phyloP scores from a whole-genome alignment of 306 rosid species.

The Prunus campanulata region DNA sequence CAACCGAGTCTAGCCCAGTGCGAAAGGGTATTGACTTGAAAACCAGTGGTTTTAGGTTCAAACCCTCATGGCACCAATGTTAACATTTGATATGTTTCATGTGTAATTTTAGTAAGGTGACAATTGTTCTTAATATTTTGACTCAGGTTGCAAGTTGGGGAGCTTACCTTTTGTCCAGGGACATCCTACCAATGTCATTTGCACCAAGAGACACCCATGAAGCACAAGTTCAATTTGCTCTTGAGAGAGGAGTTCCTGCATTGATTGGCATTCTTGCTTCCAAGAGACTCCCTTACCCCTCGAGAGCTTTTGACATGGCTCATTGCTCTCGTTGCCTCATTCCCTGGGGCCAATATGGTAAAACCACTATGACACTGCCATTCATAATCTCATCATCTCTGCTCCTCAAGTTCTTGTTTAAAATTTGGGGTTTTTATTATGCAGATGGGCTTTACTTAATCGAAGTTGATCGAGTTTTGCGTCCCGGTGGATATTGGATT shows the following conservation, averaged over 20 bases:
- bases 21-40: too few relatives aligned
- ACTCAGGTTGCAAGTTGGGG: constrained; percentile 96
- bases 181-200: constrained; percentile 75
- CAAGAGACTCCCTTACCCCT: constrained; percentile 88
- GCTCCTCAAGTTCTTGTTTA: too few relatives aligned
- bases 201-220: constrained; percentile 96
- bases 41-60: too few relatives aligned
- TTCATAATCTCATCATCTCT: too few relatives aligned
- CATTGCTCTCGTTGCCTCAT: constrained; percentile 99
- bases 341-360: constrained; percentile 88
- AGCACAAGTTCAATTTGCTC: constrained; percentile 95
- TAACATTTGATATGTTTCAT: not conserved
- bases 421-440: constrained; percentile 3
- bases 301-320: constrained; percentile 94
- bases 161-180: constrained; percentile 77
- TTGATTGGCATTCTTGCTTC: constrained; percentile 90
- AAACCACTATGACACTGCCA: not conserved
- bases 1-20: too few relatives aligned
- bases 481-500: constrained; percentile 99
- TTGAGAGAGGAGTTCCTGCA: constrained; percentile 95
- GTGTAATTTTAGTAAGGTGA: not conserved
- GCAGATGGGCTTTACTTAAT: constrained; percentile 80
- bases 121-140: not conserved
- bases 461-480: constrained; percentile 76
- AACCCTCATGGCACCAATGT: too few relatives aligned